Conservation (phyloP, 768 basidiomycete genomes). For the Amanita exitialis region DNA sequence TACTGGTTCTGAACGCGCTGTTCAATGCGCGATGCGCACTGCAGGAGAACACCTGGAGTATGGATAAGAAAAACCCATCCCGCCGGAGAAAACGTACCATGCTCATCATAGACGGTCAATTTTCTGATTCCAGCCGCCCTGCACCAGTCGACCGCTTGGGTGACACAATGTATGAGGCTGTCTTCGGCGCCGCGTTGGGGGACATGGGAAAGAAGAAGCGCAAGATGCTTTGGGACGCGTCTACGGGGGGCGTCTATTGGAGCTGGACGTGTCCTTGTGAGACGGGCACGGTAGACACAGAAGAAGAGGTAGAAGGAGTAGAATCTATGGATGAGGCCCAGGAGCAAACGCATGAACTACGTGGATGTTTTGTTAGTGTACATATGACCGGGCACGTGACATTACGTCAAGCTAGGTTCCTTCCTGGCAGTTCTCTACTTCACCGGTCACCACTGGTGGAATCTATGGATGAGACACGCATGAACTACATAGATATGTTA, state of each 20-base stretch:
- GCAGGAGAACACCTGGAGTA: conserved; percentile 28
- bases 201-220: conserved; percentile 43
- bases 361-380: not conserved
- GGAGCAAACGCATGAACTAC: conserved; percentile 20
- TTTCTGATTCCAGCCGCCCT: conserved; percentile 46
- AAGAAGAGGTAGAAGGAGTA: conserved; percentile 36
- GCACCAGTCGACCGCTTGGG: conserved; percentile 52
- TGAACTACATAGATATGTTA: no score
- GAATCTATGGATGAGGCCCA: conserved; percentile 42
- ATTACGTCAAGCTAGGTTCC: conserved; percentile 26
- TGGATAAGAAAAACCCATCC: not conserved
- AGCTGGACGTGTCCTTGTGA: conserved; percentile 28
- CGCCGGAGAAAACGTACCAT: conserved; percentile 34
- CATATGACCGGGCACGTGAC: not conserved
- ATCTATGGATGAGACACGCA: no score
- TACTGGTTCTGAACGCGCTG: conserved; percentile 22
- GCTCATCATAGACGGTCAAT: conserved; percentile 64
- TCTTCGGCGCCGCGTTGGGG: conserved; percentile 25
- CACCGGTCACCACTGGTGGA: no score
- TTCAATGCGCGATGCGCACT: conserved; percentile 30
- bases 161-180: conserved; percentile 42
- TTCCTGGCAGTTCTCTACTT: no score
- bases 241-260: conserved; percentile 41
- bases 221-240: conserved; percentile 58
- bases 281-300: conserved; percentile 29